Evolutionary conservation across 2,329 filamentous ascomycete genomes (phyloP).

Genomic region (Orbilia oligospora): DNA sequence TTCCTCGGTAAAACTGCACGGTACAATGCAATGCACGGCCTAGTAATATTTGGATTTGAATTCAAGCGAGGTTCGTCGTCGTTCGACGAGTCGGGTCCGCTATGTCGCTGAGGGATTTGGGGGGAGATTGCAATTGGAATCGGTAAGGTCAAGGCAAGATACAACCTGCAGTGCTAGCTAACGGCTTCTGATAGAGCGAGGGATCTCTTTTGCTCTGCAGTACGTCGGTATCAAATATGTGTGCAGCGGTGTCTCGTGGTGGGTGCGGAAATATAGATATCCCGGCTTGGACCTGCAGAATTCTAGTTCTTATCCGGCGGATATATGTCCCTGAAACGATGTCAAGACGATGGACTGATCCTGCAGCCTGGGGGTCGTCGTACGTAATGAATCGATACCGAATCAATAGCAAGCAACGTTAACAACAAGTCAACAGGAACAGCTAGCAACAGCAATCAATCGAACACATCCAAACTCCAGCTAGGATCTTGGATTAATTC

Average conservation of each 20-base stretch:
- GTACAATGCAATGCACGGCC: slow-evolving; percentile 28
- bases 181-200: slow-evolving; percentile 22
- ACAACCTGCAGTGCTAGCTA: slow-evolving; percentile 1
- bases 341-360: slow-evolving; percentile 52
- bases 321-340: slow-evolving; percentile 61
- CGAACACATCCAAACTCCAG: neutral
- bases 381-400: slow-evolving; percentile 41
- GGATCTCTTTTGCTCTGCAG: slow-evolving; percentile 16
- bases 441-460: neutral
- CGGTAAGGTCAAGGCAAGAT: slow-evolving; percentile 20
- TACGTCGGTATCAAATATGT: slow-evolving; percentile 42
- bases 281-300: slow-evolving; percentile 61
- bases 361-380: slow-evolving; percentile 52
- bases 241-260: slow-evolving; percentile 57
- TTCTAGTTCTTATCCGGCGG: slow-evolving; percentile 61
- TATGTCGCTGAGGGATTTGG: slow-evolving; percentile 56
- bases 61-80: slow-evolving; percentile 35
- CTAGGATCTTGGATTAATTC: neutral
- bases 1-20: slow-evolving; percentile 41
- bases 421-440: neutral
- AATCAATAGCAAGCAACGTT: neutral
- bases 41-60: slow-evolving; percentile 21
- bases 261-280: slow-evolving; percentile 59
- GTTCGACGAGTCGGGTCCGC: slow-evolving; percentile 27
- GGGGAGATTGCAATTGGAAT: slow-evolving; percentile 26